Conservation (phyloP, 306 rosid genomes). For the Cucurbita ficifolia region DNA sequence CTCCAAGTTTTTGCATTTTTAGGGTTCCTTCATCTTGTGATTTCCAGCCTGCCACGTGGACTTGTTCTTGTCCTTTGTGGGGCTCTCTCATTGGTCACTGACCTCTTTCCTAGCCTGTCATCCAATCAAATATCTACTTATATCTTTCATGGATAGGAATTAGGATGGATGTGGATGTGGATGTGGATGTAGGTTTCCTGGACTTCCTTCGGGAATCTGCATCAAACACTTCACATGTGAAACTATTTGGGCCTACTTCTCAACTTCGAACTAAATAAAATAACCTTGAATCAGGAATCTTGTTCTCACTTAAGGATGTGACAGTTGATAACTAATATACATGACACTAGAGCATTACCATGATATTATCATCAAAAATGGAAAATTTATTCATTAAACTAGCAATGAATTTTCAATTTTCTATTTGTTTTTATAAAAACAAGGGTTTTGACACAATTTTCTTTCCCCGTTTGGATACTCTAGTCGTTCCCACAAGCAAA, state of each 20-base stretch:
- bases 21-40: not conserved
- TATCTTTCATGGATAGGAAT: constrained; percentile 1
- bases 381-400: not conserved
- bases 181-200: not conserved
- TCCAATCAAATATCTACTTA: not conserved
- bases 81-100: not conserved
- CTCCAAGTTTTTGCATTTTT: not conserved
- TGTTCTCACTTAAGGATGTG: not conserved
- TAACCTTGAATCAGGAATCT: not conserved
- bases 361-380: not conserved
- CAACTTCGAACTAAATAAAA: not conserved
- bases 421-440: not conserved
- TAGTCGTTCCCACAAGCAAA: not conserved
- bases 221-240: not conserved
- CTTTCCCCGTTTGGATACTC: not conserved
- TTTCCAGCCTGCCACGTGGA: not conserved
- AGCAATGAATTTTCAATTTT: not conserved
- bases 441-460: not conserved
- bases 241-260: not conserved
- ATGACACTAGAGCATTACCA: not conserved
- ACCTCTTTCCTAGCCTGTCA: not conserved
- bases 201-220: not conserved
- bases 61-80: not conserved
- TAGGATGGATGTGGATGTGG: not conserved
- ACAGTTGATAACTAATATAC: not conserved